Evolutionary conservation across 2,329 filamentous ascomycete genomes (phyloP).

Genomic region (Aureobasidium sp.): DNA sequence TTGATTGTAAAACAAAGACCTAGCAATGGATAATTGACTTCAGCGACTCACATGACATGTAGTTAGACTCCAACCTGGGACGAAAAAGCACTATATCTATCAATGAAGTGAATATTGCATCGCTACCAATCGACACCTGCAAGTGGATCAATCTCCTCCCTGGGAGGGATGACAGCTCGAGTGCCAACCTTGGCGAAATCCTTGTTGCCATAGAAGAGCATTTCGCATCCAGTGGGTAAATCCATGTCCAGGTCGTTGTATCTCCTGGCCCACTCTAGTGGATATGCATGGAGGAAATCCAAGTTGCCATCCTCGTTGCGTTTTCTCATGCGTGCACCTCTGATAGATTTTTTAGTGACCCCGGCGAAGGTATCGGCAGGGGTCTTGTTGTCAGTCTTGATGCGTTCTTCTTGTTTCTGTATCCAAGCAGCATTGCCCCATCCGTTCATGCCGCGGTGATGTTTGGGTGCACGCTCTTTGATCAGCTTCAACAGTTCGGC

Average conservation of each 20-base stretch:
- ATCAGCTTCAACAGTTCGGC: not conserved
- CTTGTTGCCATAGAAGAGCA: not conserved
- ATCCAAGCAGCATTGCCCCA: not conserved
- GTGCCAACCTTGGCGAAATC: not conserved
- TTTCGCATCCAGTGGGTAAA: not conserved
- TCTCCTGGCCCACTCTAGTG: not conserved
- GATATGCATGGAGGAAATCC: not conserved
- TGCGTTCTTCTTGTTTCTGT: not conserved
- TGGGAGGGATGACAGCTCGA: not conserved
- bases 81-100: not conserved
- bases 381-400: too few relatives aligned
- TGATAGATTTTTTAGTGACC: too few relatives aligned
- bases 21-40: too few relatives aligned
- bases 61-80: too few relatives aligned
- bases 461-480: not conserved
- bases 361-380: too few relatives aligned
- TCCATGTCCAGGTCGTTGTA: not conserved
- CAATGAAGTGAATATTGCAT: too few relatives aligned
- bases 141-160: not conserved
- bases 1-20: too few relatives aligned
- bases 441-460: not conserved
- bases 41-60: too few relatives aligned
- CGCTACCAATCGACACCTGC: too few relatives aligned
- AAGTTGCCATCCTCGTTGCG: not conserved
- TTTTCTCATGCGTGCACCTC: too few relatives aligned